Percentiles rank a stretch among this genome's conserved stretches.
phyloP scores from a whole-genome alignment of 495 filamentous ascomycete genomes.

The Lasiosphaeriaceae sp. region DNA sequence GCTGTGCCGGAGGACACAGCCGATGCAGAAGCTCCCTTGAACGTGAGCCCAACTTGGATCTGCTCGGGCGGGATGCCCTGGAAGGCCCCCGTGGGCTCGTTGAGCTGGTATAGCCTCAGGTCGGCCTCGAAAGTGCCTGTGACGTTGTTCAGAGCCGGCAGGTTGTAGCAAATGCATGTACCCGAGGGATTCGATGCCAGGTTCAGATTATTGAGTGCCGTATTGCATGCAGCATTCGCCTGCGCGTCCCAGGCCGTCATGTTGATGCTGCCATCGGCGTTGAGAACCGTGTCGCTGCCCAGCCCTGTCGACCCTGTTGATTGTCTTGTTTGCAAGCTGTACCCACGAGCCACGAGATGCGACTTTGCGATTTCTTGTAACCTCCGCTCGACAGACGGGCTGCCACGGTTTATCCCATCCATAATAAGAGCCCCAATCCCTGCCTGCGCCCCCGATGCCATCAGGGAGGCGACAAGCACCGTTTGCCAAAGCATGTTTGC shows the following conservation, averaged over 20 bases:
- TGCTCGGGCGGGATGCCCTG: constrained; percentile 48
- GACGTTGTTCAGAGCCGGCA: constrained; percentile 56
- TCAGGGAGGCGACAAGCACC: constrained; percentile 23
- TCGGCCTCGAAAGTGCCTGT: constrained; percentile 69
- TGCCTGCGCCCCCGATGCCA: constrained; percentile 26
- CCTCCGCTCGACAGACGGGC: constrained; percentile 17
- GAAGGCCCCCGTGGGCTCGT: constrained; percentile 54
- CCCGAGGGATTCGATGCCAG: constrained; percentile 62
- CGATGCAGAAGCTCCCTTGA: constrained; percentile 57
- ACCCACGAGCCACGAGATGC: constrained; percentile 15
- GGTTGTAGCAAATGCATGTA: constrained; percentile 74
- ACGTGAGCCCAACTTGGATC: constrained; percentile 56
- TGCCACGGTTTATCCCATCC: constrained; percentile 24
- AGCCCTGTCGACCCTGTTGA: background rate
- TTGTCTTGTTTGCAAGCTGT: constrained; percentile 18
- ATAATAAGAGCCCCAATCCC: constrained; percentile 21
- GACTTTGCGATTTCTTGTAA: constrained; percentile 25
- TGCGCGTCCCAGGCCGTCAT: constrained; percentile 50
- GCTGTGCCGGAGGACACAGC: constrained; percentile 24
- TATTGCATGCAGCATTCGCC: constrained; percentile 49
- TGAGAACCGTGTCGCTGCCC: constrained; percentile 18
- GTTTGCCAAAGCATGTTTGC: constrained; percentile 28
- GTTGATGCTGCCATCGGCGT: constrained; percentile 33
- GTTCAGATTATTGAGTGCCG: constrained; percentile 41
- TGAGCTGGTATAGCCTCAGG: constrained; percentile 62